Evolutionary conservation across 176 grass and related monocot species (phyloP), one percentile per base, ranked within the genome.

Genomic region (Ampelocalamus luodianensis): DNA sequence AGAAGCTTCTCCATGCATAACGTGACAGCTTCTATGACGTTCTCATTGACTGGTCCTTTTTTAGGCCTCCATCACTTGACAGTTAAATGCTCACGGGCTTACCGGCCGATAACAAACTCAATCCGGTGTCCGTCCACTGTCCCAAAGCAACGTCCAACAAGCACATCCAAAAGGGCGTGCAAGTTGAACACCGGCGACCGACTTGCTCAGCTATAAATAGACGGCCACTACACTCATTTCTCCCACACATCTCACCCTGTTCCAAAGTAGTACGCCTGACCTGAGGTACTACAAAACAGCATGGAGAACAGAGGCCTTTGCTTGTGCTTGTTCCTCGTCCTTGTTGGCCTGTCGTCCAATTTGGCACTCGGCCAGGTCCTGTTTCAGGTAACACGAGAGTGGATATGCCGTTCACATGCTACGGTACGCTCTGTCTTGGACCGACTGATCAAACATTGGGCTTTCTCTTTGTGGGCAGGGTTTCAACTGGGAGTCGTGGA

Each of bases 401-500:
- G 39, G 5, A 7, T 40, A 40, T 7, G 5, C 39, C 39, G 39
- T 40, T 40, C 39, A 7, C 6, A 40, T 34, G 32, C 32, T 34
- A 34, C 32, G 32, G 32, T 34, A 34, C 32, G 32, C 6, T 20
- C 17, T 20, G 16, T 68, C 81, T 50, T 79, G 42, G 8, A 37
- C 63, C 22, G 23, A 82, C 38, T 34, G 20, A 2, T 5, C 32
- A 34, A 34, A 34, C 32, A 34, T 34, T 34, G 32, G 32, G 32
- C 32, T 34, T 34, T 34, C 32, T 34, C 32, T 34, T 34, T 34
- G 32, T 34, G 32, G 32, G 32, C 83, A 97, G 92, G 95, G 92
- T 15, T 97, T 97, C 85, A 97, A 94, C 78, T 97, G 95, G 95
- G 95, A 97, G 43, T 94, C 92, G n/a, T 97, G 90, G 92, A 97